Evolutionary conservation across 2,329 filamentous ascomycete genomes (phyloP).

Genomic region (Arachnopeziza araneosa): DNA sequence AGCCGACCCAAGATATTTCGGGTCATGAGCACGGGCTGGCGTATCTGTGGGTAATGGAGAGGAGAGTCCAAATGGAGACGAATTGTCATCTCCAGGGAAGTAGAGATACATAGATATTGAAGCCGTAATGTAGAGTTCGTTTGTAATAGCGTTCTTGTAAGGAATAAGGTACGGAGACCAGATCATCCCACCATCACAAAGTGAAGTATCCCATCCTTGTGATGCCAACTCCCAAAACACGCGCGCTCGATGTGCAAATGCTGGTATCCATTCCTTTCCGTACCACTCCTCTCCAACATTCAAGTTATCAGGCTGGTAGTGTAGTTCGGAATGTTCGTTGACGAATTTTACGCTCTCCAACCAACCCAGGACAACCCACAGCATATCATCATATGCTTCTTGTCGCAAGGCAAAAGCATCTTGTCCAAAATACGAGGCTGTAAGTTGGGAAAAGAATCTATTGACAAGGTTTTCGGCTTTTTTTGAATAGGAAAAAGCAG

Average conservation of each 20-base stretch:
- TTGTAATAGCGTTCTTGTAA: slow-evolving; percentile 97
- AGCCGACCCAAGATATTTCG: slow-evolving; percentile 66
- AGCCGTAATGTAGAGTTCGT: slow-evolving; percentile 80
- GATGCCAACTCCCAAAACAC: slow-evolving; percentile 81
- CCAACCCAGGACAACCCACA: slow-evolving; percentile 94
- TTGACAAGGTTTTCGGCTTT: slow-evolving; percentile 72
- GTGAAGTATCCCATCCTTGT: slow-evolving; percentile 71
- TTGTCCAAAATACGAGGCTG: slow-evolving; percentile 82
- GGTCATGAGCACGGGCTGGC: slow-evolving; percentile 40
- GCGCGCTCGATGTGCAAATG: slow-evolving; percentile 77
- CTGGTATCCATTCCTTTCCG: slow-evolving; percentile 65
- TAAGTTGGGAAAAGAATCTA: slow-evolving; percentile 70
- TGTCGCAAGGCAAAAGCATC: slow-evolving; percentile 68
- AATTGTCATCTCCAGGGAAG: slow-evolving; percentile 74
- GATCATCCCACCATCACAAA: slow-evolving; percentile 83
- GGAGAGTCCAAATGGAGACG: slow-evolving; percentile 54
- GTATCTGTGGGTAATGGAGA: slow-evolving; percentile 11
- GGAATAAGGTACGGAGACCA: slow-evolving; percentile 78
- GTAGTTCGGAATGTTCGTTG: slow-evolving; percentile 57
- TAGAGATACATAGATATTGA: slow-evolving; percentile 86
- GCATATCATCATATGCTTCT: slow-evolving; percentile 87
- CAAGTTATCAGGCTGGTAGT: slow-evolving; percentile 42
- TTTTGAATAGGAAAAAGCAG: slow-evolving; percentile 32
- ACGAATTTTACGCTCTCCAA: slow-evolving; percentile 76
- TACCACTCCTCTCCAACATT: slow-evolving; percentile 52